Conservation (phyloP, 2,329 filamentous ascomycete genomes). For the Calonectria pteridis region DNA sequence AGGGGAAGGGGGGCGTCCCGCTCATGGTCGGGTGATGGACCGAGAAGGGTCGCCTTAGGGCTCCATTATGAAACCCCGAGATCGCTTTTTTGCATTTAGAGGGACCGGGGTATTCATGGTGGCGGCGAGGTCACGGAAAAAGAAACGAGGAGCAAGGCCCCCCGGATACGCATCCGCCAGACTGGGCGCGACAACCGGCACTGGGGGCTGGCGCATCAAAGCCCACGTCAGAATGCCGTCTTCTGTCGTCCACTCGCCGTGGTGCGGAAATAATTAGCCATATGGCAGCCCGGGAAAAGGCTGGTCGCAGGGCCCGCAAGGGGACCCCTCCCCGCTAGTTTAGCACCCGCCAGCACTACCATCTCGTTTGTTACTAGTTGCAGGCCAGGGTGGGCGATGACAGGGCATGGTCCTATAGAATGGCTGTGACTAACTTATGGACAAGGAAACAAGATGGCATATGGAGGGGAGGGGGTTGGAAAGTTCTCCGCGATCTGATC, state of each 20-base stretch:
- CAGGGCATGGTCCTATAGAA: background rate
- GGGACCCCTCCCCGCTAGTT: background rate
- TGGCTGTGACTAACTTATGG: background rate
- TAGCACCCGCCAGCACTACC: background rate
- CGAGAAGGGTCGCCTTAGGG: background rate
- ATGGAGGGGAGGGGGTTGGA: background rate
- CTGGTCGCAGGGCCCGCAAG: background rate
- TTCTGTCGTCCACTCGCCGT: background rate
- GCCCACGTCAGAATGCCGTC: background rate
- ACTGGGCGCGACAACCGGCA: background rate
- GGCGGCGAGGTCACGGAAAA: background rate
- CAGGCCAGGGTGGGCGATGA: background rate
- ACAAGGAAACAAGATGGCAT: background rate
- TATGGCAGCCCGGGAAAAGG: background rate
- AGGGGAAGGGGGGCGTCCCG: background rate
- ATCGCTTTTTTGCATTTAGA: background rate
- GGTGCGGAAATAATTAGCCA: background rate
- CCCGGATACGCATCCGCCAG: background rate
- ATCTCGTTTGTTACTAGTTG: background rate
- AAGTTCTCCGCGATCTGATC: background rate
- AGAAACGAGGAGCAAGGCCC: background rate
- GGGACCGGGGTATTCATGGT: background rate
- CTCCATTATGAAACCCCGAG: background rate
- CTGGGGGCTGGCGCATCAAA: background rate
- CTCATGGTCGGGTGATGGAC: background rate